Evolutionary conservation across 768 basidiomycete species (phyloP).

Genomic region (Lactifluus volemus): DNA sequence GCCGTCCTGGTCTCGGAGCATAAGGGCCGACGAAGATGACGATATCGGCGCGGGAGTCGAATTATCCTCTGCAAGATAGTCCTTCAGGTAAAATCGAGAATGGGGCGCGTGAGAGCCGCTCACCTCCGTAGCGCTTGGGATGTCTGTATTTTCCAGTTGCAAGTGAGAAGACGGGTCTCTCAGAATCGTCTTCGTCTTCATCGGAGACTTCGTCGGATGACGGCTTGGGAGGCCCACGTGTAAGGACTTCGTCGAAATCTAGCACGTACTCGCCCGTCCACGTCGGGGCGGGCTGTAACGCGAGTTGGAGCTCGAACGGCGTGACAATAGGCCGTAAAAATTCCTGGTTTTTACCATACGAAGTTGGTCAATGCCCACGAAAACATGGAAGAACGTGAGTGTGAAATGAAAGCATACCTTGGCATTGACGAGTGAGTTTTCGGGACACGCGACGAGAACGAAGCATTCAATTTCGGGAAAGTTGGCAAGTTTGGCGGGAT

Average conservation of each 20-base stretch:
- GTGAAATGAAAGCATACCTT: slow-evolving; percentile 34
- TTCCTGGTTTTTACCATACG: slow-evolving; percentile 45
- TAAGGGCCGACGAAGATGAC: slow-evolving; percentile 35
- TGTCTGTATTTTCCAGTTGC: slow-evolving; percentile 81
- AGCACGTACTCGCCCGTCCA: slow-evolving; percentile 78
- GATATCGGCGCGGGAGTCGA: slow-evolving; percentile 16
- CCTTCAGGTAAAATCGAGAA: not conserved
- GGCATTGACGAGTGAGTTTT: slow-evolving; percentile 76
- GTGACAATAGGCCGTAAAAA: slow-evolving; percentile 89
- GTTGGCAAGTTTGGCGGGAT: slow-evolving; percentile 90
- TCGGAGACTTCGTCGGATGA: slow-evolving; percentile 20
- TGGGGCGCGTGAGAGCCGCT: not conserved
- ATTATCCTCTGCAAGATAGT: slow-evolving; percentile 2
- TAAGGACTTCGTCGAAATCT: slow-evolving; percentile 58
- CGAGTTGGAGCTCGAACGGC: slow-evolving; percentile 82
- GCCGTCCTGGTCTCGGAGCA: slow-evolving; percentile 56
- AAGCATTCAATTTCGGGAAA: slow-evolving; percentile 96
- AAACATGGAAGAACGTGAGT: not conserved
- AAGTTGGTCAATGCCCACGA: not conserved
- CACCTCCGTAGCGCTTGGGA: slow-evolving; percentile 54
- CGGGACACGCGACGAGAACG: slow-evolving; percentile 88
- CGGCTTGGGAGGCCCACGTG: slow-evolving; percentile 21
- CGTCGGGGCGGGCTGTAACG: slow-evolving; percentile 55
- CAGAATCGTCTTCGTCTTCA: slow-evolving; percentile 44
- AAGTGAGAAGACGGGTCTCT: slow-evolving; percentile 77